Percentiles rank a stretch among this genome's conserved stretches.
Evolutionary conservation across 495 filamentous ascomycete genomes (phyloP).

Genomic region (Daldinia decipiens): DNA sequence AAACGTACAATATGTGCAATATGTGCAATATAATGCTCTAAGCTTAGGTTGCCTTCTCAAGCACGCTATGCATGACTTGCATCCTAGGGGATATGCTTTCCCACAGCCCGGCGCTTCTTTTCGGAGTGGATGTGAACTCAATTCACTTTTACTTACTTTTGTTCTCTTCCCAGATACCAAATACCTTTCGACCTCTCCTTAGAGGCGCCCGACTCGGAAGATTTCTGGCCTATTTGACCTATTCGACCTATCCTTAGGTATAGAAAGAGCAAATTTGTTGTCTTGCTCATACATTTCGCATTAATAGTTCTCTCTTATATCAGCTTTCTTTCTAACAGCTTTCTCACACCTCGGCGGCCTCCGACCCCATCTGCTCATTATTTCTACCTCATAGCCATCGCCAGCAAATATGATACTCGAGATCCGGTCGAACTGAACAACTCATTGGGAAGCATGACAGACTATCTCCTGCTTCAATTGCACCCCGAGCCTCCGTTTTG

Average conservation of each 20-base stretch:
- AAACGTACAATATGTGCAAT: not conserved
- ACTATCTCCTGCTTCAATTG: conserved; percentile 17
- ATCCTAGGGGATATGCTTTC: conserved; percentile 33
- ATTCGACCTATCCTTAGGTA: not conserved
- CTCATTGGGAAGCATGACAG: conserved; percentile 31
- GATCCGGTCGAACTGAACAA: conserved; percentile 8
- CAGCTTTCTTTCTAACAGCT: not conserved
- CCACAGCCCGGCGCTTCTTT: conserved; percentile 18
- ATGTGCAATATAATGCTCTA: conserved; percentile 24
- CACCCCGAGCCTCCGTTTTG: conserved; percentile 22
- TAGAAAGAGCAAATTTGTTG: not conserved
- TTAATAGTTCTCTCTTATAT: not conserved
- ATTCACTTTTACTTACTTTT: conserved; percentile 9
- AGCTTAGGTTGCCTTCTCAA: conserved; percentile 17
- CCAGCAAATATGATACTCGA: conserved; percentile 16
- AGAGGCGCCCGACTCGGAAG: not conserved
- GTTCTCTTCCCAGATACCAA: not conserved
- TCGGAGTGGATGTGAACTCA: conserved; percentile 14
- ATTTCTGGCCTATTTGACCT: not conserved
- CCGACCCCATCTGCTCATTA: not conserved
- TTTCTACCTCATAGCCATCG: not conserved
- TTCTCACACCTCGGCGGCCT: not conserved
- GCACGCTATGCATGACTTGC: conserved; percentile 21
- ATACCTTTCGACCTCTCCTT: not conserved
- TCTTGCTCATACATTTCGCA: not conserved